Conservation (phyloP, 495 filamentous ascomycete genomes). For the Neurospora africana region DNA sequence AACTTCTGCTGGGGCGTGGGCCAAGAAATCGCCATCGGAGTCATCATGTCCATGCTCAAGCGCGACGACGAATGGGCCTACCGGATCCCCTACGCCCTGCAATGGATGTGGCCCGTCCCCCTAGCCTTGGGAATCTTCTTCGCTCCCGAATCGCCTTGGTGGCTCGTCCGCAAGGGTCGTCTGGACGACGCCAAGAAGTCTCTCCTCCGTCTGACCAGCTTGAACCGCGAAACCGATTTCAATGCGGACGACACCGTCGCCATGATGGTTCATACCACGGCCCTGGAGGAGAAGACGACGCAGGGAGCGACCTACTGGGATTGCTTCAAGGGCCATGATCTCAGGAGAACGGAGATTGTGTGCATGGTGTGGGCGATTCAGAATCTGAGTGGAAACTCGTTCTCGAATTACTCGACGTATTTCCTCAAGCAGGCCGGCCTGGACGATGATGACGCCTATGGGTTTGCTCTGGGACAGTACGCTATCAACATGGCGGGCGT, state of each 20-base stretch:
- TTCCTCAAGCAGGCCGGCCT: constrained; percentile 70
- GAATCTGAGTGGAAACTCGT: constrained; percentile 66
- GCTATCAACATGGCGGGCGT: constrained; percentile 65
- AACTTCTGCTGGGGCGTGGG: constrained; percentile 78
- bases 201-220: constrained; percentile 55
- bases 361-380: constrained; percentile 80
- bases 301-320: constrained; percentile 59
- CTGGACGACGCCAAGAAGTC: constrained; percentile 58
- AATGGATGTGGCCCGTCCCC: constrained; percentile 81
- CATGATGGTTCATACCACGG: constrained; percentile 79
- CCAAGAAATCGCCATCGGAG: constrained; percentile 63
- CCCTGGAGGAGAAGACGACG: constrained; percentile 61
- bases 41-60: constrained; percentile 54
- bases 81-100: constrained; percentile 57
- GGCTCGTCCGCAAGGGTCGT: constrained; percentile 63
- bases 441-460: constrained; percentile 44
- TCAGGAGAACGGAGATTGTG: constrained; percentile 66
- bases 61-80: constrained; percentile 48
- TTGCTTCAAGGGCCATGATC: constrained; percentile 65
- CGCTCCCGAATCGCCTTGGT: constrained; percentile 74
- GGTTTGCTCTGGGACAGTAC: constrained; percentile 65
- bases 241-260: constrained; percentile 65
- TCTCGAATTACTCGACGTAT: constrained; percentile 71
- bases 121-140: constrained; percentile 60
- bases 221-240: constrained; percentile 47